Evolutionary conservation across 2,329 filamentous ascomycete genomes (phyloP).

Genomic region (Penicillium olsonii): DNA sequence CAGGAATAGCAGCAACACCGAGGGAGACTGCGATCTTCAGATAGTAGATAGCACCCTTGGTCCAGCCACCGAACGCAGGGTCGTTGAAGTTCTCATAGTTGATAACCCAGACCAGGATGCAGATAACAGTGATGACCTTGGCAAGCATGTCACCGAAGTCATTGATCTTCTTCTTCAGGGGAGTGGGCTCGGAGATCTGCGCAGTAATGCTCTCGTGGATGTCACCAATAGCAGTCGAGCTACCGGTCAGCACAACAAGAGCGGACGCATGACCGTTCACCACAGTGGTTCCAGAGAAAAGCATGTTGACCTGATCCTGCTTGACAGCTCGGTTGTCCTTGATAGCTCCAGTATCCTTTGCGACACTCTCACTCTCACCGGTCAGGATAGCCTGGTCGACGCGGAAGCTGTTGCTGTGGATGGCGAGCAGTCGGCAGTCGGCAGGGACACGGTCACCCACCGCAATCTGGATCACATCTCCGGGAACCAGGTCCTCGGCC

Average conservation of each 20-base stretch:
- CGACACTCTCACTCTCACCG: conserved; percentile 94
- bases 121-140: conserved; percentile 98
- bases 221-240: conserved; percentile 91
- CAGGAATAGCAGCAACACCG: conserved; percentile 94
- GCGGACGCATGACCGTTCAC: conserved; percentile 92
- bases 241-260: conserved; percentile 85
- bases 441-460: conserved; percentile 93
- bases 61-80: conserved; percentile 86
- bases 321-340: conserved; percentile 83
- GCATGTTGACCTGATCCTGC: conserved; percentile 96
- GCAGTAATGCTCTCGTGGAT: conserved; percentile 98
- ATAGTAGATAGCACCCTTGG: conserved; percentile 98
- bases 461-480: conserved; percentile 83
- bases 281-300: conserved; percentile 97
- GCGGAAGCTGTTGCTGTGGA: conserved; percentile 96
- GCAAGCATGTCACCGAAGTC: conserved; percentile 95
- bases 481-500: conserved; percentile 95
- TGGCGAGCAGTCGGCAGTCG: conserved; percentile 84
- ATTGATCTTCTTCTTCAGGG: conserved; percentile 97
- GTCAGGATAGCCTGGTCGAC: conserved; percentile 97
- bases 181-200: conserved; percentile 96
- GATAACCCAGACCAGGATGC: conserved; percentile 95
- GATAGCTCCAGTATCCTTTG: conserved; percentile 73
- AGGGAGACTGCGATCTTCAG: conserved; percentile 98
- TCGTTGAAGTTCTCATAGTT: conserved; percentile 98